Base-by-base conservation (phyloP, 331 rosid genomes). In the Prunus yedoensis region DNA sequence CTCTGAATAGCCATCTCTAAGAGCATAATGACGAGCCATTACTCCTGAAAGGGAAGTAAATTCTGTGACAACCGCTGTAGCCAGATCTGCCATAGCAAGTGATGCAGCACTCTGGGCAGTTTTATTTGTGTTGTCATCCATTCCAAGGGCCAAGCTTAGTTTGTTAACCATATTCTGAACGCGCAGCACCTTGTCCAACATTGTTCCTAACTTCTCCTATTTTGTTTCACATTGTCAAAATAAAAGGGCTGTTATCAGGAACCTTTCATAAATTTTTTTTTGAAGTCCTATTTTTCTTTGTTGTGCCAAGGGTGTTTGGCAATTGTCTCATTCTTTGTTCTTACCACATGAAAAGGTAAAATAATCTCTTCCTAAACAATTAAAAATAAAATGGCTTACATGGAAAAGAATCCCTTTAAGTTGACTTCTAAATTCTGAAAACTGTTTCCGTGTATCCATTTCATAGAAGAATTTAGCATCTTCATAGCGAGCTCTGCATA, bases 81-180 rank as follows among this genome's bases (percentile, higher is more conserved):
- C 87, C 66, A 94, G 97, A 88, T 91, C 99, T 78, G 97, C 90
- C 99, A 91, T 90, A 61, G 98, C 93, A 82, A 94, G 96, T 54
- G 97, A 90, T 64, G 97, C 95, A 81, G 98, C 98, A 71, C 83
- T 93, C 59, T 25, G 81, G 70, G 84, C 66, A 80, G 79, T 65
- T 79, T 81, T 85, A 81, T 71, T 90, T 67, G 73, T 68, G 63
- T 77, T 85, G 68, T 85, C 88, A 77, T 73, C 78, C 54, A 86
- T 84, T 77, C 81, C 84, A 78, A 94, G 82, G 49, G 86, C 80
- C 51, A 74, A 84, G 81, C 90, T 76, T 64, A 91, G 89, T 65
- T 83, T 75, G 77, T 76, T 52, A 67, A 89, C 91, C 73, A 80
- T 85, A 60, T 78, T 83, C 83, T 91, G 87, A 35, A 94, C 66